Conservation (phyloP, 805 yeast species). For the Candida railenensis region DNA sequence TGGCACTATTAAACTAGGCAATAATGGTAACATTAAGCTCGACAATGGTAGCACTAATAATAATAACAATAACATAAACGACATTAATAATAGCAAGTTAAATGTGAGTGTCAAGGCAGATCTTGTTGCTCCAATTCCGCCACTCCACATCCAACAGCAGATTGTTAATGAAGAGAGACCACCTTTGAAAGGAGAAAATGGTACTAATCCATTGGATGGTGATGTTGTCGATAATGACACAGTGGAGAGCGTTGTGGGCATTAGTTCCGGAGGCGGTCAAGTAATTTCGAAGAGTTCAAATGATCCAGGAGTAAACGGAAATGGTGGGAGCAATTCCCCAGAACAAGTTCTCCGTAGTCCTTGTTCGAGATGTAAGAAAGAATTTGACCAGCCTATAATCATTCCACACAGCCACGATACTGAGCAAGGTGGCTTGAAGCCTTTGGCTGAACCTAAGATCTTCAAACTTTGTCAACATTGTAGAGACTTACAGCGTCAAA, state of each 20-base stretch:
- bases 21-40: background rate
- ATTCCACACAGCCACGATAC: constrained; percentile 24
- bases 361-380: constrained; percentile 63
- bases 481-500: constrained; percentile 59
- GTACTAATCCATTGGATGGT: background rate
- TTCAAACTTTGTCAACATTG: constrained; percentile 65
- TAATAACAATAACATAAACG: background rate
- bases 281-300: background rate
- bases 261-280: background rate
- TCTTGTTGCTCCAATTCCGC: constrained; percentile 38
- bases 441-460: constrained; percentile 38
- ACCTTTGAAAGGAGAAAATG: background rate
- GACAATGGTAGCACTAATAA: background rate
- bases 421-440: constrained; percentile 22
- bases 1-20: background rate
- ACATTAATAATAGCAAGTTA: background rate
- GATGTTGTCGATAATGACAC: background rate
- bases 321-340: background rate
- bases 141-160: constrained; percentile 44
- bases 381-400: constrained; percentile 46
- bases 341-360: constrained; percentile 29
- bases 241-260: background rate
- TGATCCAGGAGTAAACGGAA: background rate
- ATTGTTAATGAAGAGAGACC: constrained; percentile 17
- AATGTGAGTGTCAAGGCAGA: background rate